These are phyloP conservation scores for Aspergillus ostianus DNA, from an alignment of 495 filamentous ascomycete species.

Conservation along the genomic window DNA sequence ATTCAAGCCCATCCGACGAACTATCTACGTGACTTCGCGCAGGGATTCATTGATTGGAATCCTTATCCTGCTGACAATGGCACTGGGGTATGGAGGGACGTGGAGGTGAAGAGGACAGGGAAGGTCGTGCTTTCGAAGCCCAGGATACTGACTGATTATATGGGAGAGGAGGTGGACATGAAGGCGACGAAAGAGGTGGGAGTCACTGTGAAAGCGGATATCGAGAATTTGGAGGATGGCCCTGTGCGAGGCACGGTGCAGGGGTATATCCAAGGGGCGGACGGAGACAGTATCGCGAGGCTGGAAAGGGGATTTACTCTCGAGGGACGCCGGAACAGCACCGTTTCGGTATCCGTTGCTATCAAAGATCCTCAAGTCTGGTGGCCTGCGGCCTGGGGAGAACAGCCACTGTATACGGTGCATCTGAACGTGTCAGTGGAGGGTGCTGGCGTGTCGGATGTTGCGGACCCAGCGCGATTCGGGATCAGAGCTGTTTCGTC, in stretches of 20 bases:
- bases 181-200: slow-evolving; percentile 21
- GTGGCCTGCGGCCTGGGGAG: slow-evolving; percentile 75
- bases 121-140: slow-evolving; percentile 49
- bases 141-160: slow-evolving; percentile 47
- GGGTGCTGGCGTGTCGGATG: slow-evolving; percentile 40
- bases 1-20: slow-evolving; percentile 56
- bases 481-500: slow-evolving; percentile 57
- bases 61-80: slow-evolving; percentile 59
- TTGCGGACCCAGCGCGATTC: slow-evolving; percentile 34
- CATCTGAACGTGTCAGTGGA: slow-evolving; percentile 35
- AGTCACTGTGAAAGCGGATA: slow-evolving; percentile 46
- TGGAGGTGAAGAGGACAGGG: slow-evolving; percentile 58
- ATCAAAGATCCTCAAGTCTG: slow-evolving; percentile 62
- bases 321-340: slow-evolving; percentile 33
- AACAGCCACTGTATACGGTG: slow-evolving; percentile 67
- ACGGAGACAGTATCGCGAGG: slow-evolving; percentile 14
- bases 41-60: slow-evolving; percentile 67
- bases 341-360: slow-evolving; percentile 35
- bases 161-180: slow-evolving; percentile 19
- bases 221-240: slow-evolving; percentile 47
- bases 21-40: slow-evolving; percentile 56
- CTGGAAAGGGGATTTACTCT: slow-evolving; percentile 38
- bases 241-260: slow-evolving; percentile 35
- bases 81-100: slow-evolving; percentile 61
- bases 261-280: slow-evolving; percentile 33